Evolutionary conservation across 2,329 filamentous ascomycete genomes (phyloP), one percentile per base, ranked within the genome.

Genomic region (Claviceps africana): DNA sequence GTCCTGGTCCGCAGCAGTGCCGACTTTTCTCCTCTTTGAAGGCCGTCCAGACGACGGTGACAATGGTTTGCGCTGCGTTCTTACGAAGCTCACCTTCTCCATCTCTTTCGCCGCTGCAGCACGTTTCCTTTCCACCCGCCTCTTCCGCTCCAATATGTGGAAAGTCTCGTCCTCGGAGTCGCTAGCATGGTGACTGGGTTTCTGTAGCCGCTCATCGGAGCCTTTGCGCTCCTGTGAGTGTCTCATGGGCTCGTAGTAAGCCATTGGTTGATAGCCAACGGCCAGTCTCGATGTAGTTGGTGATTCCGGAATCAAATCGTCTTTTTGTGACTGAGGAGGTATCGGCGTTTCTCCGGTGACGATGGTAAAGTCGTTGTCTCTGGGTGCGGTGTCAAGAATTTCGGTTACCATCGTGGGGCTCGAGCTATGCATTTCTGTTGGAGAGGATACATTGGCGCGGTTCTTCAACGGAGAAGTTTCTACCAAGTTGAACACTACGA

Each of bases 401-500:
- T 68, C 62, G n/a, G 64, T 58, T 1, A 66, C 53, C 17, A 59
- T 61, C 21, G 56, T 60, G 0, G 73, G 72, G 48, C 73, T 76
- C 7, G 73, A 74, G 0, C 67, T 66, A 25, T 61, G 63, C 7
- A 65, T 58, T 39, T 64, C 62, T 11, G 69, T 67, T 2, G 75
- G 73, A 0, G 73, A 76, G 0, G 72, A 72, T 31, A 72, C 67
- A 48, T 75, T 67, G 17, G 70, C 69, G 28, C 72, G 70, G 37
- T 73, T 67, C 59, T 77, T 78, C 1, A 78, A 60, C 0, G 77
- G 76, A 1, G 77, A 80, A 0, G 66, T 67, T 55, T 67, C 65
- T 2, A 68, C 60, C 2, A 65, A 62, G 44, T 75, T 68, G 25
- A 67, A 62, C 11, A 75, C 70, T 4, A 72, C 58, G 43, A 71